Evolutionary conservation across 1,139 yeast genomes (phyloP).

Genomic region (Yamadazyma sp.): DNA sequence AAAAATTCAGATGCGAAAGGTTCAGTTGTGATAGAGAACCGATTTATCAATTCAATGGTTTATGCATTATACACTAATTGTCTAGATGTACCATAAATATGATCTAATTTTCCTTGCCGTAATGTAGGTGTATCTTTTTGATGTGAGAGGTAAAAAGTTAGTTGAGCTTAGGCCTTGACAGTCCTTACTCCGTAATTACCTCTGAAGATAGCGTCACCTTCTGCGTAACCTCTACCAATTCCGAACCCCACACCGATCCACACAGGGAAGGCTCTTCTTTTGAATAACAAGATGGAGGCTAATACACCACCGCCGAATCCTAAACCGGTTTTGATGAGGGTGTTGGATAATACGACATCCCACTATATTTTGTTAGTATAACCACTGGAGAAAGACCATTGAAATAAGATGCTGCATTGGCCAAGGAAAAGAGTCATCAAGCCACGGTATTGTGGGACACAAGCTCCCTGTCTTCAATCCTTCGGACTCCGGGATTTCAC

Average conservation of each 20-base stretch:
- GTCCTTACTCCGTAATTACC: constrained; percentile 71
- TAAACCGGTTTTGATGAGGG: constrained; percentile 92
- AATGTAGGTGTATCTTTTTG: background rate
- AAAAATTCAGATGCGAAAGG: background rate
- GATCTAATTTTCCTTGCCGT: background rate
- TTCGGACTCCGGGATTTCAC: too few species aligned
- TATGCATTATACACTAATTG: background rate
- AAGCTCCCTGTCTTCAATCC: too few species aligned
- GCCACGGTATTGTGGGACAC: too few species aligned
- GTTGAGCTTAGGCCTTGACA: constrained; percentile 51
- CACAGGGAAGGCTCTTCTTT: constrained; percentile 94
- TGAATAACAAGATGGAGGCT: constrained; percentile 86
- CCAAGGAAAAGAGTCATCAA: too few species aligned
- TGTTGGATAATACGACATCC: constrained; percentile 95
- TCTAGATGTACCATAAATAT: constrained; percentile 1
- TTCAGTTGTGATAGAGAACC: background rate
- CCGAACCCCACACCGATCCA: constrained; percentile 98
- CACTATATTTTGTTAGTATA: constrained; percentile 47
- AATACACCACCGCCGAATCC: constrained; percentile 97
- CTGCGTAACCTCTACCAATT: constrained; percentile 94
- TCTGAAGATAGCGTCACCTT: constrained; percentile 96
- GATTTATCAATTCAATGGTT: background rate
- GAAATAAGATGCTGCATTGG: too few species aligned
- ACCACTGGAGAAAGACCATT: too few species aligned
- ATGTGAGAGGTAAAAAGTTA: background rate